Evolutionary conservation across 129 eudicot genomes (phyloP), one percentile per base, ranked within the genome.

Genomic region (Kitagawia praeruptora): DNA sequence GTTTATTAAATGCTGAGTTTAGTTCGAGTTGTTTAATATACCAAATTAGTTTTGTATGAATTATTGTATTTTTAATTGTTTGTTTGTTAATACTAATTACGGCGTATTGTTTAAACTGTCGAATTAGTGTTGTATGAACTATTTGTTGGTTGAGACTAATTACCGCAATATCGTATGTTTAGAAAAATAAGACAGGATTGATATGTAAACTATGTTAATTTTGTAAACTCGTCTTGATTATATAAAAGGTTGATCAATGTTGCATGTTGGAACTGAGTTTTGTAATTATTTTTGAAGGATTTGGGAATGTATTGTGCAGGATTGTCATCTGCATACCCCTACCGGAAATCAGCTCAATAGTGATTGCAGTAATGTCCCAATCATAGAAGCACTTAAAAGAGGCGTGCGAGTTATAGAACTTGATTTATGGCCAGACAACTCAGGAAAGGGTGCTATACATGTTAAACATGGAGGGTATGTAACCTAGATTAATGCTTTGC

Each of bases 401-500:
- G 97, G 98, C 19, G 96, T 91, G 11, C 82, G 98, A 76, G 98
- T 88, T 25, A 92, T 92, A 54, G 97, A 94, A 82, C 89, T 94
- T 56, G 98, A 94, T 87, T 83, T 94, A 71, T 94, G 98, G 97
- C 97, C 97, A 46, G 89, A 87, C 86, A 91, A 89, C 87, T 87
- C 96, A 5, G 48, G 87, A 14, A 92, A 86, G 77, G 91, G 87
- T 79, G 88, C 84, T 67, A 90, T 91, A 13, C 87, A 89, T 70
- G 98, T 93, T 88, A 88, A 83, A 82, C 98, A 91, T 84, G 98
- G 98, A 88, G 83, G 97, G 97, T 93, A 85, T n/a, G 77, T 70
- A 48, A 21, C 49, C 70, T 61, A 78, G 53, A 40, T 25, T 42
- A 61, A 21, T 12, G 8, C 28, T 78, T 5, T 61, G 15, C 15